Base-by-base conservation (phyloP, 805 yeast genomes). In the Yamadazyma takamatsuzukensis region DNA sequence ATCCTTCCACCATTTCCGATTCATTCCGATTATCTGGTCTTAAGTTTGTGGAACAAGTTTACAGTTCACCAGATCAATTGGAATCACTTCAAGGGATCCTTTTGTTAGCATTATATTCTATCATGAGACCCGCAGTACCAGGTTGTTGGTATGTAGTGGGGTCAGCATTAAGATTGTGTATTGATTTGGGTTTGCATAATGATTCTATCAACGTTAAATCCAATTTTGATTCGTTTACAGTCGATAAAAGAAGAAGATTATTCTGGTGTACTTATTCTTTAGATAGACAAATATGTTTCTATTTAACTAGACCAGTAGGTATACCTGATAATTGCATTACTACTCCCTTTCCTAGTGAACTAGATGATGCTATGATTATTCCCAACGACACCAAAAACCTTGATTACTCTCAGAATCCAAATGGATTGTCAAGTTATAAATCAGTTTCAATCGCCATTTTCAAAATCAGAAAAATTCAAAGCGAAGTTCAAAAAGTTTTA, bases 101-200 rank as follows among this genome's bases (percentile, higher is more conserved):
- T 12, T 61, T 85, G 10, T 59, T 83, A 25, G 76, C 90, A 0
- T 51, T 80, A 4, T 88, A 83, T 51, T 77, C 94, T 1, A 68
- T 82, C 21, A 86, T 88, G 95, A 70, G 95, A 36, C 96, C 96
- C 0, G 80, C 90, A 1, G 75, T 76, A 10, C 95, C 96, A 0
- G 93, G 95, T 3, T 86, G 85, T n/a, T 88, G 97, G 97, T 85
- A 85, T 52, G 76, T 83, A 4, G 61, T 85, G 42, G 96, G 96
- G 0, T 75, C 85, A 2, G 88, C 90, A 0, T 56, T 86, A 30
- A 68, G 96, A 39, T 56, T 85, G 30, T 79, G 90, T 45, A 85
- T 87, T 18, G 96, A 88, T 55, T 56, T 88, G 39, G 96, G 95
- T 1, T 63, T 88, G 6, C 96, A 88, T 54, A 76, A 78, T 22